These are phyloP conservation scores for Fraxinus velutina DNA, from an alignment of 305 asterid genomes.

Conservation along the genomic window DNA sequence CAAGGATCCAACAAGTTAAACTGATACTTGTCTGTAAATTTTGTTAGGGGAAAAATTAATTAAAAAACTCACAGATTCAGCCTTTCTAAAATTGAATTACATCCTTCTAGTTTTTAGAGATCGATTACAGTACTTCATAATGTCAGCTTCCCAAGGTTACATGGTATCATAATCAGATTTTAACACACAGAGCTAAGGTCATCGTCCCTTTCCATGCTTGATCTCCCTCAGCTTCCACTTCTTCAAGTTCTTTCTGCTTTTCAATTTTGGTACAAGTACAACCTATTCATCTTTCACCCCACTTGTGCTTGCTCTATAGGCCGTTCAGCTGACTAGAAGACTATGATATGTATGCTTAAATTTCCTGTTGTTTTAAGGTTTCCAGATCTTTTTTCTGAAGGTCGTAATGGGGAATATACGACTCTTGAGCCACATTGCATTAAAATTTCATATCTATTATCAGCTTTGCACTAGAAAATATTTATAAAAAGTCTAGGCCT, in stretches of 20 bases:
- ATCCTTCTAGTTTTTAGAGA: background rate
- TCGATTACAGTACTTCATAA: background rate
- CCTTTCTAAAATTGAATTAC: background rate
- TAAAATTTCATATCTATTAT: background rate
- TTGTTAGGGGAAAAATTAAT: background rate
- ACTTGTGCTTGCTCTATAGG: background rate
- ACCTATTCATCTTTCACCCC: background rate
- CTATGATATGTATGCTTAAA: background rate
- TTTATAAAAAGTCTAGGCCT: background rate
- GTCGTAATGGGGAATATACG: background rate
- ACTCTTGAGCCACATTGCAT: background rate
- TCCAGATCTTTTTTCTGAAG: background rate
- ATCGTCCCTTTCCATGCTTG: background rate
- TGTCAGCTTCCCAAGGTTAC: background rate
- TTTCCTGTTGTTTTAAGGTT: background rate
- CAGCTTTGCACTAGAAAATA: background rate
- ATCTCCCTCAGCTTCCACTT: background rate
- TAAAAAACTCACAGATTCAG: background rate
- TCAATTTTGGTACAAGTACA: background rate
- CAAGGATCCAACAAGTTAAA: background rate
- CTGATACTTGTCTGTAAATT: background rate
- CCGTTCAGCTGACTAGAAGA: background rate
- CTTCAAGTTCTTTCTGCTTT: background rate
- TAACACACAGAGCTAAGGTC: background rate
- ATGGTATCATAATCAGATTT: background rate